Base-by-base conservation (phyloP, 768 basidiomycete genomes). In the Hypholoma sublateritium region DNA sequence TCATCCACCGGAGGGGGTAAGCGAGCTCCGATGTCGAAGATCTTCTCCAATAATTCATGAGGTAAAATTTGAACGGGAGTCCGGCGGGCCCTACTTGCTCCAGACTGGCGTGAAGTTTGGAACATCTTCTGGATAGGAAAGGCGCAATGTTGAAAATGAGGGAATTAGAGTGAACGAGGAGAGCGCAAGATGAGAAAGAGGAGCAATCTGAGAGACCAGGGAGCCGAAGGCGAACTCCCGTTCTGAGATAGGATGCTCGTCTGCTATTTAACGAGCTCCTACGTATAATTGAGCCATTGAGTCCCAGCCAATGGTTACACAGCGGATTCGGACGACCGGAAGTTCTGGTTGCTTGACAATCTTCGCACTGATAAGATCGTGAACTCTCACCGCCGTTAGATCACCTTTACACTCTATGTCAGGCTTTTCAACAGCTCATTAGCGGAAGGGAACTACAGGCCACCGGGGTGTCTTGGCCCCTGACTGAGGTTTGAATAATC, bases 31-130 rank as follows among this genome's bases (percentile, higher is more conserved):
- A 64, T 41, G 22, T 61, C 53, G 56, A 70, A 70, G 9, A 70
- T 66, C 24, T 60, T 60, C 44, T 67, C 69, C 17, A 70, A 53
- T 22, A 70, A 63, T 56, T 70, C 69, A 50, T 68, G 67, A 13
- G 69, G 69, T 28, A 70, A 50, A 39, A 44, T 62, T 32, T 61
- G 42, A 36, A 69, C 58, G 4, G 55, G 56, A 12, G 60, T 43
- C 11, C 25, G 35, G 34, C 43, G n/a, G n/a, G 50, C 48, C 57
- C 56, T 63, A 28, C 28, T 53, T 35, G 37, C 14, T 17, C n/a
- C 25, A 6, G 24, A 19, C 42, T 14, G 25, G 2, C 28, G 34
- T 21, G 11, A 19, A 25, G 5, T 7, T 8, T 19, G 9, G 5
- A 17, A 46, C 4, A 34, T 7, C 8, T 45, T 16, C 16, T 43